Conservation (phyloP, 306 rosid genomes). For the apple (Malus domestica) region DNA sequence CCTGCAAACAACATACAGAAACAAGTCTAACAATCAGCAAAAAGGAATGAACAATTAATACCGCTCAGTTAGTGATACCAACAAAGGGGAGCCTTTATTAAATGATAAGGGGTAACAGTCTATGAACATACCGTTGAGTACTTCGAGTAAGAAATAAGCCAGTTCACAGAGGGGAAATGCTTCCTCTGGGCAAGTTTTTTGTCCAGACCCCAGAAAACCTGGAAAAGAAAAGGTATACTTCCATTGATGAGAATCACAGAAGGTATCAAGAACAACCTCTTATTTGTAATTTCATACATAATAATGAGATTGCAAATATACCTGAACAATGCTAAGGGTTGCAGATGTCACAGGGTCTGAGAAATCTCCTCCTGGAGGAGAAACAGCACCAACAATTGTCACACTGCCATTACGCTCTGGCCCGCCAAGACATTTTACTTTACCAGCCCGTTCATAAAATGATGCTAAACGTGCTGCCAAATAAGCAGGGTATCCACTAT, state of each 20-base stretch:
- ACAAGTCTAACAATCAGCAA: not conserved
- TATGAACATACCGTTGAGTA: constrained; percentile 65
- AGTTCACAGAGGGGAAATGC: constrained; percentile 98
- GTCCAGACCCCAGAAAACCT: constrained; percentile 99
- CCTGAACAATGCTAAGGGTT: constrained; percentile 99
- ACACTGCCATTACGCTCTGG: constrained; percentile 99
- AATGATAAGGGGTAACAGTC: not conserved
- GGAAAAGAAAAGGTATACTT: constrained; percentile 6
- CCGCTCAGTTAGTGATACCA: not conserved
- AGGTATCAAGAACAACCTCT: not conserved
- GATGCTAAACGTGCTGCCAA: constrained; percentile 99
- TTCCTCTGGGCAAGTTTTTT: constrained; percentile 99
- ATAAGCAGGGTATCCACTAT: constrained; percentile 99
- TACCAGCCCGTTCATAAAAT: constrained; percentile 99
- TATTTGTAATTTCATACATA: not conserved
- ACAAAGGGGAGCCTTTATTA: not conserved
- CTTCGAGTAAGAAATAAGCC: constrained; percentile 98
- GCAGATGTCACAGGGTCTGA: constrained; percentile 99
- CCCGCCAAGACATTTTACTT: constrained; percentile 97
- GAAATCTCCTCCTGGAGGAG: constrained; percentile 99
- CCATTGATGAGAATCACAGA: not conserved
- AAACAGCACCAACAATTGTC: constrained; percentile 98
- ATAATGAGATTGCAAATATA: constrained; percentile 16
- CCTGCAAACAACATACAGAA: constrained; percentile 49
- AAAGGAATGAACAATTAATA: not conserved